Percentiles rank a stretch among this genome's conserved stretches.
Evolutionary conservation across 495 filamentous ascomycete species (phyloP).

Genomic region (Choiromyces venosus): DNA sequence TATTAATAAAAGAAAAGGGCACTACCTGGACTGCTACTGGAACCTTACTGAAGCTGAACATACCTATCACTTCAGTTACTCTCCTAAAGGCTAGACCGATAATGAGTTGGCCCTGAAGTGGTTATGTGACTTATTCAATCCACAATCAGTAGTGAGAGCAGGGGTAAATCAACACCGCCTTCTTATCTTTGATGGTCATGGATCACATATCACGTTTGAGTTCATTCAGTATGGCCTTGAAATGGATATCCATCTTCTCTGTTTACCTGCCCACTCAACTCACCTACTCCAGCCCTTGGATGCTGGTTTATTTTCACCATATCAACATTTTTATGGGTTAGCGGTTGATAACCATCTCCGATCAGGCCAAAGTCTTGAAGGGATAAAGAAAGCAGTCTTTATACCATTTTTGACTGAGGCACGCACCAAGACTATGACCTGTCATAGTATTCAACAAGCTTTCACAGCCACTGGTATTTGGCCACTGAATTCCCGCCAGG

Average conservation of each 20-base stretch:
- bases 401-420: not conserved
- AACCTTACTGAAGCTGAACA: not conserved
- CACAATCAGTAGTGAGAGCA: not conserved
- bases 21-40: conserved; percentile 5
- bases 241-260: not conserved
- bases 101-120: not conserved
- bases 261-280: not conserved
- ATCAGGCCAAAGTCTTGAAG: not conserved
- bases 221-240: conserved; percentile 12
- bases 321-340: conserved; percentile 2
- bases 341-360: conserved; percentile 7
- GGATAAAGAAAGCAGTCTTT: not conserved
- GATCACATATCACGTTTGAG: conserved; percentile 6
- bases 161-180: not conserved
- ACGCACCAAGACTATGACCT: not conserved
- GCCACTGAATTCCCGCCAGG: not conserved
- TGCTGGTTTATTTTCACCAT: not conserved
- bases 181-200: conserved; percentile 14
- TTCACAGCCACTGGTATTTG: not conserved
- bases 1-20: conserved; percentile 12
- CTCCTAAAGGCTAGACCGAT: conserved; percentile 9
- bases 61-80: not conserved
- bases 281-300: conserved; percentile 12
- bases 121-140: conserved; percentile 9
- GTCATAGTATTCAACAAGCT: not conserved